Evolutionary conservation across 441 rosid species (phyloP).

Genomic region (Oxalis stricta): DNA sequence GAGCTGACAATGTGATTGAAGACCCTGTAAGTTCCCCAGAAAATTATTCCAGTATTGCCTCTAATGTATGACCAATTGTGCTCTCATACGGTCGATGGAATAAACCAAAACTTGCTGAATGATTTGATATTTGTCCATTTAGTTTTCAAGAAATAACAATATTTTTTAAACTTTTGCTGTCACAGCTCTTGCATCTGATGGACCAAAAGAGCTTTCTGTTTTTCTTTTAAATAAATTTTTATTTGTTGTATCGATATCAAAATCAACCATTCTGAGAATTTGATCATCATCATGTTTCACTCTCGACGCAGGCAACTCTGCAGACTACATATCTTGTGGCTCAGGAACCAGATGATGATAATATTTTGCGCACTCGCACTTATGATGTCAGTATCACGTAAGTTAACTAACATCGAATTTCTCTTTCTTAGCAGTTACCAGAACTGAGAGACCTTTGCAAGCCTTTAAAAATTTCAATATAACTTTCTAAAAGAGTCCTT

Average conservation of each 20-base stretch:
- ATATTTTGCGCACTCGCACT: conserved; percentile 84
- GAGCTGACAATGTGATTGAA: conserved; percentile 54
- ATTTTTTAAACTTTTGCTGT: too few relatives aligned
- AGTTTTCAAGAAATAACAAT: too few relatives aligned
- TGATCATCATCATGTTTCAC: background rate
- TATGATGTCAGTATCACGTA: conserved; percentile 99
- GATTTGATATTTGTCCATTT: too few relatives aligned
- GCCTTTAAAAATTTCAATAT: too few relatives aligned
- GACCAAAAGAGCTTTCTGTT: too few relatives aligned
- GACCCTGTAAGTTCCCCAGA: conserved; percentile 85
- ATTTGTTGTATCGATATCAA: background rate
- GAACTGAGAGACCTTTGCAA: too few relatives aligned
- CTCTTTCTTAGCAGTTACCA: too few relatives aligned
- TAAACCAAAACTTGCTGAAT: too few relatives aligned
- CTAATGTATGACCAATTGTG: background rate
- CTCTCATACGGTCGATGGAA: too few relatives aligned
- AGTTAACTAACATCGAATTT: conserved; percentile 25
- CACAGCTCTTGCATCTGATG: too few relatives aligned
- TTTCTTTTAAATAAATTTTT: too few relatives aligned
- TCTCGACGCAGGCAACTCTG: conserved; percentile 63
- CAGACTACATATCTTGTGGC: conserved; percentile 58
- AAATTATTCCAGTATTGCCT: conserved; percentile 12
- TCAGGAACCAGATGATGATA: conserved; percentile 82
- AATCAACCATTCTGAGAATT: background rate
- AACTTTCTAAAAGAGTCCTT: too few relatives aligned